phyloP scores from a whole-genome alignment of 495 filamentous ascomycete genomes.

The Hyaloscypha hepaticicola region DNA sequence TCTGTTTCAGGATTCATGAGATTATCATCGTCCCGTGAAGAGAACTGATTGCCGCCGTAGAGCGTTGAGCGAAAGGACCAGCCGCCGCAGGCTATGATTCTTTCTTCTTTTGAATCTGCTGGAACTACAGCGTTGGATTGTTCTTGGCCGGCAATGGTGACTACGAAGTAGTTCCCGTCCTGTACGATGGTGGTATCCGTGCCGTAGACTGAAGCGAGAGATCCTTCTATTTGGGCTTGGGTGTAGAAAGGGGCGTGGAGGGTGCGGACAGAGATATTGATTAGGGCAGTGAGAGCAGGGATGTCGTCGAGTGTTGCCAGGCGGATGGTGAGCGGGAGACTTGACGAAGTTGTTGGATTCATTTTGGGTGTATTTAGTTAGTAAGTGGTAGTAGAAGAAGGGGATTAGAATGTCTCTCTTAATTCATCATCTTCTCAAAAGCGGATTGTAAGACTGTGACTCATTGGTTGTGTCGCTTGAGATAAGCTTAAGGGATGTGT shows the following conservation, averaged over 20 bases:
- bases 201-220: slow-evolving; percentile 14
- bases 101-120: neutral
- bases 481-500: too few species aligned
- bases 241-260: slow-evolving; percentile 20
- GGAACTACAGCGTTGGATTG: neutral
- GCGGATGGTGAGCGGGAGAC: slow-evolving; percentile 3
- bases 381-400: too few species aligned
- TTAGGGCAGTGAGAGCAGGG: slow-evolving; percentile 7
- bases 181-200: slow-evolving; percentile 11
- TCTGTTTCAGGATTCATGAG: slow-evolving; percentile 9
- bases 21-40: slow-evolving; percentile 2
- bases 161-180: slow-evolving; percentile 15
- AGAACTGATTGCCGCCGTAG: slow-evolving; percentile 15
- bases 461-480: too few species aligned
- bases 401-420: too few species aligned
- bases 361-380: too few species aligned
- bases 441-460: too few species aligned
- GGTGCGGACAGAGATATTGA: slow-evolving; percentile 13
- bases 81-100: slow-evolving; percentile 17
- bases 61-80: slow-evolving; percentile 17
- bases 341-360: neutral
- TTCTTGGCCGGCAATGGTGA: neutral
- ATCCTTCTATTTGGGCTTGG: neutral
- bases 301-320: slow-evolving; percentile 18
- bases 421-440: too few species aligned